phyloP scores from a whole-genome alignment of 2,329 filamentous ascomycete genomes.

The Cladosporium sp. region DNA sequence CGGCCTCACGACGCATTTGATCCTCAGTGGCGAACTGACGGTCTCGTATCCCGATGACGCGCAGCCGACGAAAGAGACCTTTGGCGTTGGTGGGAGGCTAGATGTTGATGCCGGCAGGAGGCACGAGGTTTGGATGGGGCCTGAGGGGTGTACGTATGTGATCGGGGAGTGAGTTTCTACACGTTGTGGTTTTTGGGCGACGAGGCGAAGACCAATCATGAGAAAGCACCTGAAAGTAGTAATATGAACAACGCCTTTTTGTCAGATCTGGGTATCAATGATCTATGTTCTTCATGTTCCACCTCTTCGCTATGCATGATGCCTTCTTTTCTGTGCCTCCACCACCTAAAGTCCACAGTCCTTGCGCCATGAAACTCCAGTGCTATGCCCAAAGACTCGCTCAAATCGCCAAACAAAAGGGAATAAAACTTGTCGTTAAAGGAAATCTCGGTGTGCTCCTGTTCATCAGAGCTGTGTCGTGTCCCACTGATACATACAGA shows the following conservation, averaged over 20 bases:
- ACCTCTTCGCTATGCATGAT: background rate
- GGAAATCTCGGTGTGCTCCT: background rate
- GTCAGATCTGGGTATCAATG: conserved; percentile 6
- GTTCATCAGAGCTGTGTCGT: background rate
- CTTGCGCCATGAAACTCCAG: conserved; percentile 3
- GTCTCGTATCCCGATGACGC: conserved; percentile 65
- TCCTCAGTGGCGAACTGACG: conserved; percentile 64
- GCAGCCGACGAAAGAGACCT: conserved; percentile 57
- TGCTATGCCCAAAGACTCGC: conserved; percentile 18
- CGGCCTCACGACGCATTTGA: conserved; percentile 67
- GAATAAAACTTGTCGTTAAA: conserved; percentile 10
- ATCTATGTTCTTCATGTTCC: background rate
- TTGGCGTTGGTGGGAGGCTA: conserved; percentile 60
- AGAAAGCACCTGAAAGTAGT: background rate
- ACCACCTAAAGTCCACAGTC: background rate
- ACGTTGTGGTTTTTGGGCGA: background rate
- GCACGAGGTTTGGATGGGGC: conserved; percentile 71
- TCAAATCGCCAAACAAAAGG: conserved; percentile 15
- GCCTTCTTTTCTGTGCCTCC: background rate
- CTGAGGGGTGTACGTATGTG: conserved; percentile 66
- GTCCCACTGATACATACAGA: background rate
- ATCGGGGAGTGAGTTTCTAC: conserved; percentile 62
- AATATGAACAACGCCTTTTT: background rate
- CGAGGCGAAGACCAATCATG: too few relatives aligned
- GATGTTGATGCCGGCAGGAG: conserved; percentile 64